Evolutionary conservation across 768 basidiomycete genomes (phyloP), one percentile per base, ranked within the genome.

Genomic region (Paxillus rubicundulus): DNA sequence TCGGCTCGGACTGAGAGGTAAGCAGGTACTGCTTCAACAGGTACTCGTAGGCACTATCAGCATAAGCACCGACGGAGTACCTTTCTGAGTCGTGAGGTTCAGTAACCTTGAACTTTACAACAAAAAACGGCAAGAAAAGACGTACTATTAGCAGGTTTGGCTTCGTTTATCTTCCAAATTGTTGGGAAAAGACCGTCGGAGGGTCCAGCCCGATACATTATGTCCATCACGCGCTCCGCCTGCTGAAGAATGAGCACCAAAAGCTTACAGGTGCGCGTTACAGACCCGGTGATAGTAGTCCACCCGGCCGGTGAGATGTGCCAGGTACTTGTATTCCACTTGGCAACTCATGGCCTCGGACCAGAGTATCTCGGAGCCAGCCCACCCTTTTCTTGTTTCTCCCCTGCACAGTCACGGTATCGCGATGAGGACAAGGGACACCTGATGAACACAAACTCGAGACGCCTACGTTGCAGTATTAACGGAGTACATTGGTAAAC

Each of bases 41-140:
- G 60, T 86, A 86, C 63, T 87, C 85, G 58, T 87, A 82, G 12
- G 77, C 84, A 54, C 84, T 85, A 60, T 86, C 85, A 2, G 78
- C 78, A 9, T 64, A 74, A 1, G 82, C 82, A 17, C 84, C 85
- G 30, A 84, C 75, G 3, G 80, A 74, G 47, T 77, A 74, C 24
- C 75, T 74, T 6, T 53, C 76, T 77, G 51, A 18, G 49, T 32
- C n/a, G 10, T 4, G 18, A 45, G 36, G 5, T 24, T 18, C 18
- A 28, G 13, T 40, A 34, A 4, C 10, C 27, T 13, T 28, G 38
- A 47, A 14, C 17, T 10, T 18, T 9, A 10, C n/a, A 20, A n/a
- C n/a, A n/a, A n/a, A n/a, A 32, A 2, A 45, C 7, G 28, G 20
- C 18, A 16, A 37, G 12, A 6, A 37, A 20, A 27, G 8, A 58